Evolutionary conservation across 352 stramenopile genomes (phyloP).

Genomic region (Aphanomyces astaci): DNA sequence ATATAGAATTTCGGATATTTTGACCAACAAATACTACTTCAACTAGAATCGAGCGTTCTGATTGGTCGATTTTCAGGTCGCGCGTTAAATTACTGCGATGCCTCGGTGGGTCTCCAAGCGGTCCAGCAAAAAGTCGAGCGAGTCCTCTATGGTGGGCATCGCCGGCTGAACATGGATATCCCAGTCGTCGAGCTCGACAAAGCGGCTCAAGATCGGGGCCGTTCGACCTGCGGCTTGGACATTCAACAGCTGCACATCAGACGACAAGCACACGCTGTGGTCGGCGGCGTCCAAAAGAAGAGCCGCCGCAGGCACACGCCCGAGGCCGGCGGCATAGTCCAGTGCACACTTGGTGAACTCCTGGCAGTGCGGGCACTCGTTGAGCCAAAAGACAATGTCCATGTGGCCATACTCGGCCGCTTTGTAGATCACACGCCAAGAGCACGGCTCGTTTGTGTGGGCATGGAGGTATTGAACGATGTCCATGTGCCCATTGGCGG

Average conservation of each 20-base stretch:
- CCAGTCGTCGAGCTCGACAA: too few relatives aligned
- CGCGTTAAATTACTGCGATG: too few relatives aligned
- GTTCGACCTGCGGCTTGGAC: too few relatives aligned
- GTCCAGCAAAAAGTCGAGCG: slow-evolving; percentile 20
- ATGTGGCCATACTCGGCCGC: slow-evolving; percentile 20
- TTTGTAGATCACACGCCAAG: neutral
- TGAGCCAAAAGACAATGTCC: slow-evolving; percentile 3
- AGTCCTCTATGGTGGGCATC: slow-evolving; percentile 14
- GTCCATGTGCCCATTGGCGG: slow-evolving; percentile 19
- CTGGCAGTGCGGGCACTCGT: neutral
- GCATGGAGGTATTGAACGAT: slow-evolving; percentile 24
- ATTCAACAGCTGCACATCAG: too few relatives aligned
- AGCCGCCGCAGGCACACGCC: slow-evolving; percentile 4
- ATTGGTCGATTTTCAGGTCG: too few relatives aligned
- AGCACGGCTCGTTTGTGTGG: neutral
- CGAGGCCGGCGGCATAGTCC: slow-evolving; percentile 14
- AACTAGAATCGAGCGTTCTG: too few relatives aligned
- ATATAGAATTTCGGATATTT: too few relatives aligned
- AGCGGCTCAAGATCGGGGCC: too few relatives aligned
- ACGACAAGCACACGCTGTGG: too few relatives aligned
- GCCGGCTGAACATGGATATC: neutral
- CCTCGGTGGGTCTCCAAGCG: neutral
- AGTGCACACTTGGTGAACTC: neutral
- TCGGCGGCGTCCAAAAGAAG: too few relatives aligned
- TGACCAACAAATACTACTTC: too few relatives aligned